Percentiles rank a stretch among this genome's conserved stretches.
Conservation (phyloP, 108 stramenopile species). For the Nannochloropsis salina region DNA sequence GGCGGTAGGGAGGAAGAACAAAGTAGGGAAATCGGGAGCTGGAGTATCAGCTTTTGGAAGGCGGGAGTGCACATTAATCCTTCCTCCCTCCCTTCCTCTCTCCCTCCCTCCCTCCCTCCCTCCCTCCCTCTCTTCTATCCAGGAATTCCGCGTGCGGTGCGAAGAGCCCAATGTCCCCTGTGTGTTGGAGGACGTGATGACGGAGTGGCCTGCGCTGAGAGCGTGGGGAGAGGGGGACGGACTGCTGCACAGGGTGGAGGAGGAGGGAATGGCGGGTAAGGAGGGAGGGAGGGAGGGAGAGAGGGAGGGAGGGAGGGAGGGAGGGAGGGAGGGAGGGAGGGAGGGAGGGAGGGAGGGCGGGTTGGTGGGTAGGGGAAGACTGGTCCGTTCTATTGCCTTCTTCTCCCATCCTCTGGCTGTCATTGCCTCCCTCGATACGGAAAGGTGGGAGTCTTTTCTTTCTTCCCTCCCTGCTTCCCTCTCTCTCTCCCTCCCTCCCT, state of each 20-base stretch:
- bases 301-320: background rate
- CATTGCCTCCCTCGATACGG: background rate
- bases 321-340: background rate
- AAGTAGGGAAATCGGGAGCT: background rate
- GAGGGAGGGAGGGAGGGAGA: background rate
- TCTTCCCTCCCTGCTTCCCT: background rate
- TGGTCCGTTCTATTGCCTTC: background rate
- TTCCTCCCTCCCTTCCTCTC: background rate
- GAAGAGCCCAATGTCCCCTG: background rate
- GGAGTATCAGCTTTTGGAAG: background rate
- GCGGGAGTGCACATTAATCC: background rate
- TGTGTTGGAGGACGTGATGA: background rate
- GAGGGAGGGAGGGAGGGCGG: constrained; percentile 13
- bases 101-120: background rate
- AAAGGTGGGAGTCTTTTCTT: background rate
- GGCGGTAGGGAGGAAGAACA: background rate
- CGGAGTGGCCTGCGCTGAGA: background rate
- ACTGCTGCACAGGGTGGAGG: background rate
- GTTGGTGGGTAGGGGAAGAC: background rate
- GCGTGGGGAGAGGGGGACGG: background rate
- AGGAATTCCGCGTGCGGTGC: background rate
- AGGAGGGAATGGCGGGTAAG: background rate
- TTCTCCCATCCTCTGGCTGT: background rate
- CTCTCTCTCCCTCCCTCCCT: background rate
- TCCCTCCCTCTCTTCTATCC: background rate